Evolutionary conservation across 169 alveolate genomes (phyloP), one percentile per base, ranked within the genome.

Genomic region (Plasmodium adleri): DNA sequence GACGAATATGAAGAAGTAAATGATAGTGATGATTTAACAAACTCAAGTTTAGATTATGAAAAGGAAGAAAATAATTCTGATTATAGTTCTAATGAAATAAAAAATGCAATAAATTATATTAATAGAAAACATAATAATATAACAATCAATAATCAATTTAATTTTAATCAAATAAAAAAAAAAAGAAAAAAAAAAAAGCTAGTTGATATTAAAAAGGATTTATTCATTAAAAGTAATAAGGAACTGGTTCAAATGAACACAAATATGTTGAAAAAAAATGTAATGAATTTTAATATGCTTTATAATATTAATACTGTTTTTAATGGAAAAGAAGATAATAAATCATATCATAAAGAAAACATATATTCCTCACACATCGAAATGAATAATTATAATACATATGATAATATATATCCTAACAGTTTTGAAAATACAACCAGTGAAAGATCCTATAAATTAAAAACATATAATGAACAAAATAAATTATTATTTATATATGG

Each of bases 401-500:
- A 74, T 13, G 63, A 45, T 15, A 60, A 43, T 15, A 22, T 7
- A 4, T 3, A 74, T 13, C 22, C 74, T 50, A 32, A 62, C 5
- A 22, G 64, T 59, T 74, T 59, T 45, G 47, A 17, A 32, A 74
- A 60, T 3, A 15, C 63, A 50, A 26, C 17, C 47, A 10, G 7
- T 32, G 39, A 72, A n/a, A 60, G 45, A 1, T 13, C 60, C n/a
- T n/a, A 72, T 1, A 17, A 45, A 8, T 54, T 32, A 2, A 60
- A 32, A 15, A 8, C 28, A 12, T 60, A 28, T 24, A 45, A 74
- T 32, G 8, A 56, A 43, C 64, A 72, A 39, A 83, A 83, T 50
- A 83, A 83, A 68, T 56, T 83, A 24, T 39, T 83, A 49, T 83
- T 83, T 52, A 56, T 83, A 83, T 70, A 72, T 52, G 91, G 91